Evolutionary conservation across 176 grass and related monocot species (phyloP).

Genomic region (Zizania latifolia): DNA sequence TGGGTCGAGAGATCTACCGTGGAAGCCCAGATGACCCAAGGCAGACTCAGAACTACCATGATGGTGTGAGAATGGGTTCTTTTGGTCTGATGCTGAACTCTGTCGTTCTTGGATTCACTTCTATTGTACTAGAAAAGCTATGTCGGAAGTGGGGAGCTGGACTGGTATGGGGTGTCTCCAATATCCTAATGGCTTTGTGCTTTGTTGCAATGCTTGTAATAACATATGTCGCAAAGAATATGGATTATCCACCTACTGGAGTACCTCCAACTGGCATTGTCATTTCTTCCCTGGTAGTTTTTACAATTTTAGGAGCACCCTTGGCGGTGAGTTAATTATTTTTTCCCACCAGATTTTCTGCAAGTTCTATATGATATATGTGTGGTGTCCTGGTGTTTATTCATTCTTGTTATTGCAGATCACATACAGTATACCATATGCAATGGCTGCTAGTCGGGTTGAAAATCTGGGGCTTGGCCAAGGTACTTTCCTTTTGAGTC

Average conservation of each 20-base stretch:
- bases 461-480: constrained; percentile 88
- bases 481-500: constrained; percentile 39
- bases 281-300: constrained; percentile 61
- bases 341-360: background rate
- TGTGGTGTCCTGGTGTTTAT: constrained; percentile 18
- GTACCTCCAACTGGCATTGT: constrained; percentile 64
- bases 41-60: constrained; percentile 50
- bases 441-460: constrained; percentile 75
- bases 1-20: constrained; percentile 85
- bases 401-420: constrained; percentile 50
- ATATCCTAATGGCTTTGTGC: constrained; percentile 88
- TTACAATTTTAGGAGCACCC: constrained; percentile 78
- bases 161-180: constrained; percentile 86
- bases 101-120: constrained; percentile 75
- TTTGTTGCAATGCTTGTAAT: constrained; percentile 89
- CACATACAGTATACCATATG: constrained; percentile 99
- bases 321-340: constrained; percentile 49
- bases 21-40: constrained; percentile 58
- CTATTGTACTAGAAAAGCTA: constrained; percentile 66
- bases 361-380: background rate
- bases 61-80: constrained; percentile 85
- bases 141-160: constrained; percentile 91
- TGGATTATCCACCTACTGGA: constrained; percentile 53
- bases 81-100: constrained; percentile 90
- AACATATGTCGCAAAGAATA: constrained; percentile 63